A percentile compares a stretch with the other conserved stretches of the same genome.
Evolutionary conservation across 805 yeast genomes (phyloP).

Genomic region (Starmerella bombicola): DNA sequence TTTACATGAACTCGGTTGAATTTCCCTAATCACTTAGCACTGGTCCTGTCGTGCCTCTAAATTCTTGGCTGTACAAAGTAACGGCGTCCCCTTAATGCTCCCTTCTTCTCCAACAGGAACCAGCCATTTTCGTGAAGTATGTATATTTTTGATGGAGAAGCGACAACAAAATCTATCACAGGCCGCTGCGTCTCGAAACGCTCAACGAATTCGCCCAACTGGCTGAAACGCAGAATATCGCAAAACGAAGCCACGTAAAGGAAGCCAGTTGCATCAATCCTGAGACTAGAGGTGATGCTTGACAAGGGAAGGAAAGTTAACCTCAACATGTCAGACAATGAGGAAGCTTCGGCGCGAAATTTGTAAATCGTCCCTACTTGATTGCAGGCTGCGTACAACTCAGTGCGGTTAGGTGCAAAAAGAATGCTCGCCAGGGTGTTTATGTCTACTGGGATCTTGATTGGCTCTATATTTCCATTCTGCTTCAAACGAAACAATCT

Average conservation of each 20-base stretch:
- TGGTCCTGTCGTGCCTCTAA: too few relatives aligned
- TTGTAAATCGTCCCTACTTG: background rate
- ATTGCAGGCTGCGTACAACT: background rate
- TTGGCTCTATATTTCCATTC: background rate
- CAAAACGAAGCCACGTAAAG: background rate
- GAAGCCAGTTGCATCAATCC: conserved; percentile 1
- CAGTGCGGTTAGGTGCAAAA: background rate
- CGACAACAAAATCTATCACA: too few relatives aligned
- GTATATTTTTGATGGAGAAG: background rate
- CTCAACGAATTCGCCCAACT: conserved; percentile 1
- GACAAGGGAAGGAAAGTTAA: background rate
- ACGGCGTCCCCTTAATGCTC: too few relatives aligned
- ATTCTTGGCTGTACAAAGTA: too few relatives aligned
- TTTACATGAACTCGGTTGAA: too few relatives aligned
- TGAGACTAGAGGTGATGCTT: background rate
- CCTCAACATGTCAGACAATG: background rate
- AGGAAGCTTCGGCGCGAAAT: background rate
- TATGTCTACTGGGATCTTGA: background rate
- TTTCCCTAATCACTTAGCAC: too few relatives aligned
- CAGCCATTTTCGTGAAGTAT: background rate
- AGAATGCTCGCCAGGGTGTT: background rate
- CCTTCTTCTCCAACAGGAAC: too few relatives aligned
- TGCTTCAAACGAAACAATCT: background rate
- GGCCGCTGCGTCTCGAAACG: background rate
- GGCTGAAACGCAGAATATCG: conserved; percentile 3